Percentiles rank a stretch among this genome's conserved stretches.
These are phyloP conservation scores for Penicillium fimorum DNA, from an alignment of 495 filamentous ascomycete species.

Conservation along the genomic window DNA sequence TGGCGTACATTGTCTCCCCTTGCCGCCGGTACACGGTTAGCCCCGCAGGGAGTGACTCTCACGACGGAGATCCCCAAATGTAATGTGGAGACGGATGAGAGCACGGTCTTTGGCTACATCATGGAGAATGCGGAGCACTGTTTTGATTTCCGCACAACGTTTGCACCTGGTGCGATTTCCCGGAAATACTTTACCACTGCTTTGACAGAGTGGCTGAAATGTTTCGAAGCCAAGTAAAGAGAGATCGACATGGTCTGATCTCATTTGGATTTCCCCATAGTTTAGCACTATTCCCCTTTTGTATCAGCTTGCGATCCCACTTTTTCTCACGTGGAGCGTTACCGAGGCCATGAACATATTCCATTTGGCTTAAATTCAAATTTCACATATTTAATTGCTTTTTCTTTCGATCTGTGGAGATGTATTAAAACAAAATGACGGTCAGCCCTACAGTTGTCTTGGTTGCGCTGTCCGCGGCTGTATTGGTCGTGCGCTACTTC, in stretches of 20 bases:
- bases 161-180: conserved; percentile 31
- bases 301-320: conserved; percentile 29
- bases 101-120: conserved; percentile 52
- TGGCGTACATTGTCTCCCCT: conserved; percentile 55
- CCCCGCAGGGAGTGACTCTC: conserved; percentile 36
- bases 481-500: conserved; percentile 29
- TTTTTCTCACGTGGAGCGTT: conserved; percentile 14
- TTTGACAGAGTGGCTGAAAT: conserved; percentile 49
- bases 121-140: conserved; percentile 50
- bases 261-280: background rate
- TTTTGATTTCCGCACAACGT: conserved; percentile 46
- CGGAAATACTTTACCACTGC: conserved; percentile 40
- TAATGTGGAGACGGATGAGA: conserved; percentile 33
- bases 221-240: conserved; percentile 27
- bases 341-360: conserved; percentile 18
- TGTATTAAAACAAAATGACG: conserved; percentile 14
- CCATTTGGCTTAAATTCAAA: background rate
- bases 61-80: conserved; percentile 48
- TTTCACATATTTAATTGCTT: background rate
- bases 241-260: background rate
- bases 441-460: conserved; percentile 21
- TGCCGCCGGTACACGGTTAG: conserved; percentile 37
- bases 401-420: conserved; percentile 4
- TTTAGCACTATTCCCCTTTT: conserved; percentile 20
- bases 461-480: conserved; percentile 21